Percentiles rank a stretch among this genome's conserved stretches.
Evolutionary conservation across 495 filamentous ascomycete genomes (phyloP).

Genomic region (Acidomyces sp.): DNA sequence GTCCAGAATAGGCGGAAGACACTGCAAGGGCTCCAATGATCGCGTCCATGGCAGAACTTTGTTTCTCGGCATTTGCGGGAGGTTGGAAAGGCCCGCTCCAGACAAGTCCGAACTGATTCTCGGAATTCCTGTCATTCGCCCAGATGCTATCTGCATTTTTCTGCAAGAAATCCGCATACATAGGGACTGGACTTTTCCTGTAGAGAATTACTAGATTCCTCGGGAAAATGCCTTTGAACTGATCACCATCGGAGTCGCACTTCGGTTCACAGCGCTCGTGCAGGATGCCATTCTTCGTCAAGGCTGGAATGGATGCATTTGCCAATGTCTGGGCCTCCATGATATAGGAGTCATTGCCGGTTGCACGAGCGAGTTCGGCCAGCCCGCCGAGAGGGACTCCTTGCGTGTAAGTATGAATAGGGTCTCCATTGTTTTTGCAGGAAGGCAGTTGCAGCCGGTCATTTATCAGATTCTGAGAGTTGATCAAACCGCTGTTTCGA

Average conservation of each 20-base stretch:
- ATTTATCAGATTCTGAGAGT: constrained; percentile 50
- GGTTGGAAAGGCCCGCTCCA: constrained; percentile 46
- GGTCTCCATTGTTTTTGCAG: constrained; percentile 53
- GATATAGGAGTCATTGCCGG: constrained; percentile 41
- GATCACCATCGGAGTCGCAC: constrained; percentile 47
- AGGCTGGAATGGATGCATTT: constrained; percentile 44
- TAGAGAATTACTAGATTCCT: constrained; percentile 54
- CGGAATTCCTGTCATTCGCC: constrained; percentile 44
- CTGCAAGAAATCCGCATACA: constrained; percentile 45
- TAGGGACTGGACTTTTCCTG: constrained; percentile 36
- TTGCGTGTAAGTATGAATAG: constrained; percentile 68
- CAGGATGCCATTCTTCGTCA: constrained; percentile 48
- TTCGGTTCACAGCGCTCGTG: constrained; percentile 55
- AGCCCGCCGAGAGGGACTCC: constrained; percentile 64
- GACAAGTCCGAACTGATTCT: constrained; percentile 36
- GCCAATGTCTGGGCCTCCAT: constrained; percentile 47
- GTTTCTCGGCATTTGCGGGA: constrained; percentile 42
- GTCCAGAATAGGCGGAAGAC: too few species aligned
- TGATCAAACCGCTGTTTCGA: constrained; percentile 51
- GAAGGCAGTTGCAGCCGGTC: constrained; percentile 51
- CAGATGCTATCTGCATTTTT: constrained; percentile 57
- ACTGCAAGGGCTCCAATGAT: constrained; percentile 53
- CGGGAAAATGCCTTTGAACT: constrained; percentile 72
- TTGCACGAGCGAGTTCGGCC: constrained; percentile 50
- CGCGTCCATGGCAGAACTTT: constrained; percentile 56